Conservation (phyloP, 495 filamentous ascomycete genomes). For the Lophium mytilinum region DNA sequence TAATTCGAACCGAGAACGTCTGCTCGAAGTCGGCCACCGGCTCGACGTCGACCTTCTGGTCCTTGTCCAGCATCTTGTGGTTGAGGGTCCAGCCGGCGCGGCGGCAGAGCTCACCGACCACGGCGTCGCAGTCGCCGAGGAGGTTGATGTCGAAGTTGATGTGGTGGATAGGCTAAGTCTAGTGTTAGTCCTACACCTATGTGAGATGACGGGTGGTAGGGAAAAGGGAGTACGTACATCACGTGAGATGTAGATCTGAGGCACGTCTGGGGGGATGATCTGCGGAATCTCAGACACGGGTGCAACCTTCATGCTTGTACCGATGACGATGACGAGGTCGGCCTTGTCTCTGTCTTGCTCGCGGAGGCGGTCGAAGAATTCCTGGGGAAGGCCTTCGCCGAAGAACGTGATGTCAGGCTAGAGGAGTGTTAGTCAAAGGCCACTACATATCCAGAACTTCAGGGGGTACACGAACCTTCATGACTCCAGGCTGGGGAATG, state of each 20-base stretch:
- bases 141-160: conserved; percentile 94
- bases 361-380: conserved; percentile 73
- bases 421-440: background rate
- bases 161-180: conserved; percentile 62
- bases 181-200: background rate
- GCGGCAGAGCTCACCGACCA: conserved; percentile 82
- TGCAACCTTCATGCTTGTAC: conserved; percentile 91
- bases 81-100: conserved; percentile 77
- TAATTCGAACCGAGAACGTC: conserved; percentile 11
- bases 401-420: conserved; percentile 95
- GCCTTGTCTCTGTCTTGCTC: conserved; percentile 69
- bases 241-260: conserved; percentile 89
- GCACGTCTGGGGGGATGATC: conserved; percentile 66
- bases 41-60: conserved; percentile 19
- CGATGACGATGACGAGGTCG: conserved; percentile 94
- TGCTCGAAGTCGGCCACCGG: conserved; percentile 12
- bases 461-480: conserved; percentile 50
- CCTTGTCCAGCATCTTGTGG: conserved; percentile 71
- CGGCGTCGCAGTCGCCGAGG: conserved; percentile 84
- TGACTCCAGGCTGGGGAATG: conserved; percentile 69
- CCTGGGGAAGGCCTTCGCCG: conserved; percentile 76
- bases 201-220: background rate
- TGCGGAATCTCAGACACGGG: conserved; percentile 88
- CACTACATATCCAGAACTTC: conserved; percentile 9
- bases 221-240: conserved; percentile 47